Conservation (phyloP, 305 asterid genomes). For the Solanum hybrid region DNA sequence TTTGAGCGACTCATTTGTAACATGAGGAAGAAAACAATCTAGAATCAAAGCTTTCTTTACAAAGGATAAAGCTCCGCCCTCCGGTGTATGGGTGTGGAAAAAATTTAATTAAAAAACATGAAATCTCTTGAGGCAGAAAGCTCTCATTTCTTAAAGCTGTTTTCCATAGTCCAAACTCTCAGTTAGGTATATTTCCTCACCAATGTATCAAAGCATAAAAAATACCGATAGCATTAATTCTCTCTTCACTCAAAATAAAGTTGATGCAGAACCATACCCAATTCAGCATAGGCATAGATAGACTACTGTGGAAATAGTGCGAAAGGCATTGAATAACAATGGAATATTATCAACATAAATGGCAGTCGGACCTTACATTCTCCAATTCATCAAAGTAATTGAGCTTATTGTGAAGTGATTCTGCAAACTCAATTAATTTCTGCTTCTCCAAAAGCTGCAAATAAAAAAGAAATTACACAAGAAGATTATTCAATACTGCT, state of each 20-base stretch:
- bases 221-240: not conserved
- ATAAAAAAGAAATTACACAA: conserved; percentile 24
- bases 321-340: not conserved
- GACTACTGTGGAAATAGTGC: not conserved
- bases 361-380: conserved; percentile 71
- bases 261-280: not conserved
- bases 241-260: not conserved
- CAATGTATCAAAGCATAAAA: not conserved
- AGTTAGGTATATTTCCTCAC: not conserved
- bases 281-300: not conserved
- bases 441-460: conserved; percentile 95
- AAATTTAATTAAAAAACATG: not conserved
- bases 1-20: not conserved
- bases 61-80: not conserved
- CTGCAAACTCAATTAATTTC: conserved; percentile 85
- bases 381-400: conserved; percentile 98
- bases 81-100: not conserved
- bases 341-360: conserved; percentile 15
- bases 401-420: conserved; percentile 92
- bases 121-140: not conserved
- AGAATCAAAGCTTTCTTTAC: not conserved
- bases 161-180: not conserved
- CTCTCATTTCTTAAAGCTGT: not conserved
- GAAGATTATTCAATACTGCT: not conserved
- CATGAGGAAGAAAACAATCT: not conserved